These are phyloP conservation scores for Juglanconis sp. DNA, from an alignment of 2,329 filamentous ascomycete species.

Conservation along the genomic window DNA sequence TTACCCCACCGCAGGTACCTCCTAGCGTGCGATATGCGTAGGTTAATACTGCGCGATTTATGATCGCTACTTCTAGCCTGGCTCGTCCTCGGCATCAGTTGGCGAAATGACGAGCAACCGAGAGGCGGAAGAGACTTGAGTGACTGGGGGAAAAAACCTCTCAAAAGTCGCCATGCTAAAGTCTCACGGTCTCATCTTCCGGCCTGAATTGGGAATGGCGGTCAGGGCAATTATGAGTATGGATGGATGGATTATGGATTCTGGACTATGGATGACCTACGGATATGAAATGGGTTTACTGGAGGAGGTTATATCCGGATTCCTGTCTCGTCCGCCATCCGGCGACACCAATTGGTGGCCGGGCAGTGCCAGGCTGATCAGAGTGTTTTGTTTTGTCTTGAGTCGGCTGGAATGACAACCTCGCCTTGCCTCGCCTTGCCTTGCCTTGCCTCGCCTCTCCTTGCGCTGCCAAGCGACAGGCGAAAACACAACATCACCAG, in stretches of 20 bases:
- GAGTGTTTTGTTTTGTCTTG: too few species aligned
- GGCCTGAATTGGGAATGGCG: conserved; percentile 6
- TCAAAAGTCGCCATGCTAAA: background rate
- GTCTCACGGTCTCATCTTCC: background rate
- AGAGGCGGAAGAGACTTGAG: background rate
- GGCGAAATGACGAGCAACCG: conserved; percentile 17
- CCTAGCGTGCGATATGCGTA: background rate
- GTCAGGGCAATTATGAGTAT: conserved; percentile 1
- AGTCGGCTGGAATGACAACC: too few species aligned
- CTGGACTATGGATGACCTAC: too few species aligned
- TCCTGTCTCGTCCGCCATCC: background rate
- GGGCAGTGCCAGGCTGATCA: background rate
- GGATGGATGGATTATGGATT: too few species aligned
- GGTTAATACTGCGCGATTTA: conserved; percentile 7
- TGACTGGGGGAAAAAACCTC: too few species aligned
- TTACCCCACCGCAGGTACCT: conserved; percentile 2
- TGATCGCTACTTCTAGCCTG: conserved; percentile 2
- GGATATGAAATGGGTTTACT: background rate
- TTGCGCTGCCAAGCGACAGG: too few species aligned
- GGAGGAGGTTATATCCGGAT: conserved; percentile 8
- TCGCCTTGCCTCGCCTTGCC: too few species aligned
- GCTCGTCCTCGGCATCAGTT: conserved; percentile 17
- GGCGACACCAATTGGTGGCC: conserved; percentile 12
- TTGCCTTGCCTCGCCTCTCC: too few species aligned
- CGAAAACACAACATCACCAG: too few species aligned